Conservation (phyloP, 805 yeast species). For the Saccharomycopsis malanga region DNA sequence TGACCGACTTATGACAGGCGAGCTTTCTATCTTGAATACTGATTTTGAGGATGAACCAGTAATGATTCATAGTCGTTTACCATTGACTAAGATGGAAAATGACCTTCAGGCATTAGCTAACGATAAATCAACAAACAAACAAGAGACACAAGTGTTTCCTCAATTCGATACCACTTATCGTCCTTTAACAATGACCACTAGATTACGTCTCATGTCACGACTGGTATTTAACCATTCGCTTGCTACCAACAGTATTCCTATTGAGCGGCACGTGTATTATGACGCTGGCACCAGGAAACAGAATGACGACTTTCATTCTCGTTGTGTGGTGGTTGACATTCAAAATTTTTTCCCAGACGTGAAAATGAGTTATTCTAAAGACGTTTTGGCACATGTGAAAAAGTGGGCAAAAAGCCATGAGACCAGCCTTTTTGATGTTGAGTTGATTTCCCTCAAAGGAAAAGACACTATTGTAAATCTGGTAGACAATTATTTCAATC, state of each 20-base stretch:
- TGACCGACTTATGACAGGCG: conserved; percentile 10
- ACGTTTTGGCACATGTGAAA: not conserved
- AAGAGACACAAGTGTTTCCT: conserved; percentile 3
- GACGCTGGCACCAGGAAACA: not conserved
- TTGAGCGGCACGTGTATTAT: conserved; percentile 21
- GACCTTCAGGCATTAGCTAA: not conserved
- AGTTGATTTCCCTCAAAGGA: conserved; percentile 84
- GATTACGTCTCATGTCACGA: conserved; percentile 3
- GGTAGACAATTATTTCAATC: conserved; percentile 69
- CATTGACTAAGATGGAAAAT: conserved; percentile 13
- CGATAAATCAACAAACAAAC: not conserved
- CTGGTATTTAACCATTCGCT: not conserved
- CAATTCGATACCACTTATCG: conserved; percentile 15
- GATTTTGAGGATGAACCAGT: conserved; percentile 17
- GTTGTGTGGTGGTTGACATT: conserved; percentile 11
- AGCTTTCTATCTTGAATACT: conserved; percentile 13
- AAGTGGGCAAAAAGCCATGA: conserved; percentile 5
- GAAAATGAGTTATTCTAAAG: conserved; percentile 1
- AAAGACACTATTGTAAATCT: conserved; percentile 86
- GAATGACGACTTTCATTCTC: not conserved
- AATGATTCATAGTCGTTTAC: conserved; percentile 8
- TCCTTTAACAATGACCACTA: conserved; percentile 2
- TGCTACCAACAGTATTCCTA: conserved; percentile 11
- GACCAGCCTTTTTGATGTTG: conserved; percentile 41
- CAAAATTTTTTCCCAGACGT: conserved; percentile 15